phyloP scores from a whole-genome alignment of 176 grass and related monocot species.

The Thalia dealbata region DNA sequence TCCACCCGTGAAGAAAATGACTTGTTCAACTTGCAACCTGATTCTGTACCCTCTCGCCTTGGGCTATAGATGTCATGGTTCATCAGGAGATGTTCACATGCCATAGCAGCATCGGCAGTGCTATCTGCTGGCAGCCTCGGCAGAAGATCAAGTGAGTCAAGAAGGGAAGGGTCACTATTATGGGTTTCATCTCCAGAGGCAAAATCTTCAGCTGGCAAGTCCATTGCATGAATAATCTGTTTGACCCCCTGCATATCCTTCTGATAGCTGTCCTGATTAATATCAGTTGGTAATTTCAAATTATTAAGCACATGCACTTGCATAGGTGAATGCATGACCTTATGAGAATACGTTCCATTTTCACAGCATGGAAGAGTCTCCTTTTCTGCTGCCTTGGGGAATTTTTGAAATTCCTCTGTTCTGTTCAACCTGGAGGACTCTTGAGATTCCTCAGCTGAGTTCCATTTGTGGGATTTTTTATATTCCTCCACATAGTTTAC shows the following conservation, averaged over 20 bases:
- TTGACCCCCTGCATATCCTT: neutral
- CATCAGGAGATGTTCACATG: neutral
- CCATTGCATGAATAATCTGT: neutral
- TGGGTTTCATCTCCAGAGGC: neutral
- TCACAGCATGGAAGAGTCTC: neutral
- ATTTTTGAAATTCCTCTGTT: neutral
- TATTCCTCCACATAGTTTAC: neutral
- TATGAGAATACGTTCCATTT: neutral
- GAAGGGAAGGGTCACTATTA: neutral
- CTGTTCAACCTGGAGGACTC: neutral
- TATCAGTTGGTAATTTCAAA: conserved; percentile 5
- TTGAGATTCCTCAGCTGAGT: neutral
- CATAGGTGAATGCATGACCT: neutral
- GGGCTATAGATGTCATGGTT: neutral
- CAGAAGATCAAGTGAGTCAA: neutral
- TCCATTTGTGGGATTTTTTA: neutral
- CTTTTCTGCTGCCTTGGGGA: neutral
- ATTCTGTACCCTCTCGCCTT: neutral
- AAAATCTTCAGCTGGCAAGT: neutral
- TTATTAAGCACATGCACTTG: neutral
- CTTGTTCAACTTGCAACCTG: neutral
- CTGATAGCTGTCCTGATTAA: neutral
- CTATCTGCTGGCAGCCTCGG: neutral
- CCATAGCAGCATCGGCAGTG: neutral
- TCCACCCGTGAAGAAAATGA: neutral